Base-by-base conservation (phyloP, 2,329 filamentous ascomycete species). In the Aspergillus luchuensis region DNA sequence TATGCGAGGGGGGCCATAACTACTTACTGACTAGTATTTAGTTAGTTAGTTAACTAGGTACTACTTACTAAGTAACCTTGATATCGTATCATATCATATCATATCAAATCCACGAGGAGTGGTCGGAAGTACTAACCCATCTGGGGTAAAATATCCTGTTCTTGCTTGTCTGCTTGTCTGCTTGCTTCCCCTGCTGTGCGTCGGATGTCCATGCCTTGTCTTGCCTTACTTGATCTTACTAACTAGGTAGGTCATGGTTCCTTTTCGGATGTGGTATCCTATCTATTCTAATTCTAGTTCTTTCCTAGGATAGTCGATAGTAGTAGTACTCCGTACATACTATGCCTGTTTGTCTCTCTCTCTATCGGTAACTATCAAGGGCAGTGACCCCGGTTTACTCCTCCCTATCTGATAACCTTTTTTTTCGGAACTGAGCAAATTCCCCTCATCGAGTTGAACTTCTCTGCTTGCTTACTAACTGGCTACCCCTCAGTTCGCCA, bases 101-200 rank as follows among this genome's bases (percentile, higher is more conserved):
- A 36, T 13, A 36, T 36, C 30, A 33, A 45, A 25, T 45, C 41
- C 47, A 30, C 47, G n/a, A 30, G 23, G 23, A 50, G 13, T 36
- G 33, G 10, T 28, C 45, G 60, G 64, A 67, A 67, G 58, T 30
- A 47, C 62, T 68, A 68, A 61, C 66, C 63, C 54, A 48, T 63
- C 61, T 25, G 43, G 65, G 66, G 49, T 67, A 68, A 65, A 61
- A 17, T 59, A 63, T 67, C 66, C 66, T 53, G 62, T 33, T 30
- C n/a, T 25, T 36, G 33, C 17, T 39, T n/a, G 28, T 11, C 28
- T 30, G 28, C 19, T 4, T 8, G 21, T 21, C 50, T 51, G 36
- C 54, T 38, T 21, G 28, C 28, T 30, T 36, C 21, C 30, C 15
- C 25, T 33, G 13, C 52, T 23, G 23, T 10, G 25, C 7, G 13